Conservation (phyloP, 768 basidiomycete genomes). For the Nidularia pulvinata region DNA sequence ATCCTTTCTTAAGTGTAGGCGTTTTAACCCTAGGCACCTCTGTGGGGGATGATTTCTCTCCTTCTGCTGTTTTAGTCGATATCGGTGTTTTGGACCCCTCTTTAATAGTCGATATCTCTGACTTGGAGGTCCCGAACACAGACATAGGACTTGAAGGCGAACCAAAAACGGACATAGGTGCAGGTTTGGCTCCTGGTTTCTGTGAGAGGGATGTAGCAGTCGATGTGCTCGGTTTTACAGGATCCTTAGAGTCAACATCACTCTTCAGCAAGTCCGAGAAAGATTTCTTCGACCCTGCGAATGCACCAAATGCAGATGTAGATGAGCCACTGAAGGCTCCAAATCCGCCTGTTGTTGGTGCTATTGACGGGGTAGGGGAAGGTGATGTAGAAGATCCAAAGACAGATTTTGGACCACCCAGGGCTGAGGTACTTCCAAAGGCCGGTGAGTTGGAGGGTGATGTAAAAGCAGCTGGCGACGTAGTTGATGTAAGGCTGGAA, state of each 20-base stretch:
- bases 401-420: conserved; percentile 27
- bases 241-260: conserved; percentile 21
- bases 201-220: background rate
- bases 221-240: conserved; percentile 10
- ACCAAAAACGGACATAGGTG: background rate
- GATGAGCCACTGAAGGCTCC: conserved; percentile 45
- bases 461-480: conserved; percentile 12
- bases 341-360: conserved; percentile 41
- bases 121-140: too few relatives aligned
- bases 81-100: background rate
- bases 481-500: conserved; percentile 11
- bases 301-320: conserved; percentile 36
- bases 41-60: background rate
- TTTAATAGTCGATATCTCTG: background rate
- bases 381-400: conserved; percentile 22
- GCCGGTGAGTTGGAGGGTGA: conserved; percentile 21
- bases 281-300: conserved; percentile 42
- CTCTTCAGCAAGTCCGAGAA: conserved; percentile 58
- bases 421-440: conserved; percentile 35
- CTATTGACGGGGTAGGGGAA: conserved; percentile 20
- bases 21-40: background rate
- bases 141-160: background rate
- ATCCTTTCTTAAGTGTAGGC: background rate
- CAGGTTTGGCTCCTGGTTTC: conserved; percentile 2
- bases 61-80: conserved; percentile 1